Evolutionary conservation across 1,284 basidiomycete species (phyloP), one percentile per base, ranked within the genome.

Genomic region (Phellopilus nigrolimitatus): DNA sequence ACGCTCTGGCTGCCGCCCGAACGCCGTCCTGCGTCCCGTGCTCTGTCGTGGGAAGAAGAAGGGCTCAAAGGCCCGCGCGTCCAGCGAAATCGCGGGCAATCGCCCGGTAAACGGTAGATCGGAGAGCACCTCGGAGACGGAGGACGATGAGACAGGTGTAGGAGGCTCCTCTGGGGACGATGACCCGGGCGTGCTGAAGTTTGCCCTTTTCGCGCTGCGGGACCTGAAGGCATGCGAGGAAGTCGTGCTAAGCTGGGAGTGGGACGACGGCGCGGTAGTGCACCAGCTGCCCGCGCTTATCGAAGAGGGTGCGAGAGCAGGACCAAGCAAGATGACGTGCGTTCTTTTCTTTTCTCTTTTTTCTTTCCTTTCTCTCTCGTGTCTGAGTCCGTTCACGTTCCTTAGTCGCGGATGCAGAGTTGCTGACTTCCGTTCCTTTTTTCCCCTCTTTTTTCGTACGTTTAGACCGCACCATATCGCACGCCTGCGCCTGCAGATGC

Each of bases 161-260:
- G 45, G 47, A 24, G 39, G 8, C 9, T 12, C 38, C 19, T 24
- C 15, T 7, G 15, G n/a, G 24, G 13, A 45, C 50, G 24, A 57
- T 60, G 40, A 55, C 5, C 66, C 71, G 15, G 69, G 70, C 2
- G 73, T 76, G 21, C 70, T 95, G 0, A 71, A 75, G 1, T 94
- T 97, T 62, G 94, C 85, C 0, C 70, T 97, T 1, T 97, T 95
- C 60, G 91, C 93, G 0, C 66, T 87, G 15, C 70, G 81, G 13
- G 87, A 92, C 58, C 75, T 97, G 54, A 78, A 78, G 54, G 79
- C 81, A 31, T 77, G 86, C 45, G 92, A 95, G 60, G 95, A 98
- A 68, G 80, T 98, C 34, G 82, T 95, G 0, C 68, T 97, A 0
- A 90, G 88, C 0, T 98, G 95, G 93, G 93, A 97, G 64, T 97